Evolutionary conservation across 495 filamentous ascomycete genomes (phyloP).

Genomic region (Lasiosphaeria miniovina): DNA sequence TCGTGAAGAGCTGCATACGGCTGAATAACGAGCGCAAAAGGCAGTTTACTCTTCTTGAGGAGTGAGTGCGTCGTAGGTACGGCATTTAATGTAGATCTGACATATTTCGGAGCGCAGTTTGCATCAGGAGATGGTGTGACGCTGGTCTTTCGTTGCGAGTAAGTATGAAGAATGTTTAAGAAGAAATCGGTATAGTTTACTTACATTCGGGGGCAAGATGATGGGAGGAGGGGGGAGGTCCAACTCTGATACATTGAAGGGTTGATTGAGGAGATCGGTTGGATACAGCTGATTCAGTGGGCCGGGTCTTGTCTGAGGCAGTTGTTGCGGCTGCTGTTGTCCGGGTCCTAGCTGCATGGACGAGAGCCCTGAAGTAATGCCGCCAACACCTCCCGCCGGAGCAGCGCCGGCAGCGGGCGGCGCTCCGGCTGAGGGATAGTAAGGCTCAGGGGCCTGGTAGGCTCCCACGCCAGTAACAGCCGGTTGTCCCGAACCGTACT

Average conservation of each 20-base stretch:
- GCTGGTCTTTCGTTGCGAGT: slow-evolving; percentile 62
- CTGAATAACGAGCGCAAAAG: slow-evolving; percentile 93
- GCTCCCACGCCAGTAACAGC: slow-evolving; percentile 41
- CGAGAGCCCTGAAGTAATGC: slow-evolving; percentile 79
- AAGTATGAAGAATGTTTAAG: background rate
- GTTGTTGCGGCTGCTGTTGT: slow-evolving; percentile 53
- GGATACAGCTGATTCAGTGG: slow-evolving; percentile 85
- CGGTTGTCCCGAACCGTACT: slow-evolving; percentile 49
- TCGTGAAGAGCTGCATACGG: slow-evolving; percentile 93
- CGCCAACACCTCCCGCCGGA: slow-evolving; percentile 60
- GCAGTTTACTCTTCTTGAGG: slow-evolving; percentile 93
- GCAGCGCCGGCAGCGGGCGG: slow-evolving; percentile 53
- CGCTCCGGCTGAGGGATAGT: slow-evolving; percentile 56
- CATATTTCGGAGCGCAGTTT: slow-evolving; percentile 91
- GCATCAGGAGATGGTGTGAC: slow-evolving; percentile 88
- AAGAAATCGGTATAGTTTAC: slow-evolving; percentile 29
- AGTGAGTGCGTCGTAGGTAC: slow-evolving; percentile 87
- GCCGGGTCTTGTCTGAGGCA: slow-evolving; percentile 47
- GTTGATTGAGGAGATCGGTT: slow-evolving; percentile 85
- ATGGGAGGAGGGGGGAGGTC: slow-evolving; percentile 91
- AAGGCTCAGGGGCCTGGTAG: slow-evolving; percentile 64
- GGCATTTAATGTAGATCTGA: slow-evolving; percentile 91
- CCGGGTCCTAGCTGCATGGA: slow-evolving; percentile 67
- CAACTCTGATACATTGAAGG: slow-evolving; percentile 89
- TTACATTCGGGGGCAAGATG: slow-evolving; percentile 85